Evolutionary conservation across 73 alveolate genomes (phyloP).

Genomic region (Tetrahymena borealis): DNA sequence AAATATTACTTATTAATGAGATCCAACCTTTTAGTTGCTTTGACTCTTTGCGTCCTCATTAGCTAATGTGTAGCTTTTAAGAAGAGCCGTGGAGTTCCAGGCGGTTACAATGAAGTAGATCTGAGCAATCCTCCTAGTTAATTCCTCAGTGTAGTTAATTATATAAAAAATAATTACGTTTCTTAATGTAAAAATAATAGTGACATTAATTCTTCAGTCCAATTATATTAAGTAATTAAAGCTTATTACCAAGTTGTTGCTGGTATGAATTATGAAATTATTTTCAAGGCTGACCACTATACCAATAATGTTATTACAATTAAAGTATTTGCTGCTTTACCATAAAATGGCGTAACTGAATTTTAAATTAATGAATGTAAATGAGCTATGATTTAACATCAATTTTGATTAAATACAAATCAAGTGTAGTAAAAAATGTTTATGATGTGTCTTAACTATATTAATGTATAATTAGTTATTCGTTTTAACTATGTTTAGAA

Average conservation of each 20-base stretch:
- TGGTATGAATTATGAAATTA: neutral
- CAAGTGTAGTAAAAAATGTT: too few species aligned
- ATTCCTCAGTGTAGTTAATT: neutral
- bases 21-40: neutral
- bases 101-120: neutral
- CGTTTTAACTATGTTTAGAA: too few species aligned
- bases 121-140: neutral
- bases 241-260: neutral
- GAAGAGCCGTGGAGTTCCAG: too few species aligned
- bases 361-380: neutral
- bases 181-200: neutral
- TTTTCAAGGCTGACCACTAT: neutral
- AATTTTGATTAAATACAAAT: too few species aligned
- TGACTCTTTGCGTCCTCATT: neutral
- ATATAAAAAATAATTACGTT: neutral
- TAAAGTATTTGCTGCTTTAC: neutral
- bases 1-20: too few species aligned
- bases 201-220: neutral
- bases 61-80: neutral
- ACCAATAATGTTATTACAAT: neutral
- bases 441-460: too few species aligned
- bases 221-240: neutral
- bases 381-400: neutral
- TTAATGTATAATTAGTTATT: too few species aligned
- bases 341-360: neutral